Percentiles rank a stretch among this genome's conserved stretches.
phyloP scores from a whole-genome alignment of 139 green algal genomes.

The Nannochloris sp. region DNA sequence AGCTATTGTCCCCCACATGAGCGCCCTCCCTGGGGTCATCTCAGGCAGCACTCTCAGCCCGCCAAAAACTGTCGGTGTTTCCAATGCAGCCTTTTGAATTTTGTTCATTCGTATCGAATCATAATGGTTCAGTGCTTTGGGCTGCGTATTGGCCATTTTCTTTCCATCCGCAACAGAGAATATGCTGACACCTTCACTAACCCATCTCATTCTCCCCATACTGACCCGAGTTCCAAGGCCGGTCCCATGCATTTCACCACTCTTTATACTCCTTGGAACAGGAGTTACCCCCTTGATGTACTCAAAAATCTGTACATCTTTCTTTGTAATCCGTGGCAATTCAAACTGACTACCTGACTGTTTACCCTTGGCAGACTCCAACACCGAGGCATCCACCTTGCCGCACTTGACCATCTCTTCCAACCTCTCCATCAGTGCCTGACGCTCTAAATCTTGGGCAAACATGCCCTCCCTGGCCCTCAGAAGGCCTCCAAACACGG shows the following conservation, averaged over 20 bases:
- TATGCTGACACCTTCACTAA: constrained; percentile 22
- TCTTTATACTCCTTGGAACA: not conserved
- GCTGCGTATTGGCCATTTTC: constrained; percentile 23
- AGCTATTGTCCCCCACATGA: constrained; percentile 43
- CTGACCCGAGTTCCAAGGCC: constrained; percentile 5
- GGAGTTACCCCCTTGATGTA: constrained; percentile 1
- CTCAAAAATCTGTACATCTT: constrained; percentile 10
- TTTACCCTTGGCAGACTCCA: not conserved
- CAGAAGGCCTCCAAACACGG: not conserved
- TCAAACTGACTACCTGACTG: not conserved
- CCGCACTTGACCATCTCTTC: not conserved
- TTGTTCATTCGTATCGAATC: constrained; percentile 21
- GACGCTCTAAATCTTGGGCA: not conserved
- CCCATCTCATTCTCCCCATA: constrained; percentile 20
- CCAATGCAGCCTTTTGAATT: constrained; percentile 20
- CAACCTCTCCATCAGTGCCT: not conserved
- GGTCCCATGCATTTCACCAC: not conserved
- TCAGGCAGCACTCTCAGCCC: constrained; percentile 9
- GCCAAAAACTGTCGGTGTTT: constrained; percentile 25
- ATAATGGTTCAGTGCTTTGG: constrained; percentile 15
- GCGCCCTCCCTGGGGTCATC: constrained; percentile 17
- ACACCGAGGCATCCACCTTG: not conserved
- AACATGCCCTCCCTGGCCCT: not conserved
- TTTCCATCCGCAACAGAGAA: constrained; percentile 39
- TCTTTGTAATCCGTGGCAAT: not conserved